Base-by-base conservation (phyloP, 768 basidiomycete genomes). In the Rhodotorula toruloides region DNA sequence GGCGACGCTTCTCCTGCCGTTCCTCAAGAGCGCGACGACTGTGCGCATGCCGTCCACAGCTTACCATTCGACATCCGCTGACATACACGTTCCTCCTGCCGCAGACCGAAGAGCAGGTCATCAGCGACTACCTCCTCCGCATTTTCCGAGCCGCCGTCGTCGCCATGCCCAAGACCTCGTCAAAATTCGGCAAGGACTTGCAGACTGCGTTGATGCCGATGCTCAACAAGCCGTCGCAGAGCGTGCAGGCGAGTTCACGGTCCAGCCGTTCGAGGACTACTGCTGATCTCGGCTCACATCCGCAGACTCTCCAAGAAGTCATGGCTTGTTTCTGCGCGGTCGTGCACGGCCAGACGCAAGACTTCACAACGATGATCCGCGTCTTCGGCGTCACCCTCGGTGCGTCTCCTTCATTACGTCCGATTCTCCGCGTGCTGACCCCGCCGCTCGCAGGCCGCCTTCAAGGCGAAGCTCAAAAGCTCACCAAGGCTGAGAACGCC, bases 271-370 rank as follows among this genome's bases (percentile, higher is more conserved):
- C 42, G 12, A 48, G 19, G 6, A n/a, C 17, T 42, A 21, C 11
- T 19, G 32, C 49, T 34, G 14, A 21, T 11, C 21, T 29, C 27
- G 29, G 22, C 13, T 27, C n/a, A 3, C n/a, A 16, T 58, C 25
- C 48, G 3, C 69, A 92, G 88, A 86, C 88, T 29, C 77, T 98
- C 39, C 91, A 93, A 79, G 96, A 97, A 77, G 85, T 86, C 19
- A 88, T 98, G 21, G 90, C 90, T 1, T 97, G 93, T 71, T 86
- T 94, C 80, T 94, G 92, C 75, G 83, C 84, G 0, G 88, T 89
- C 2, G 87, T 93, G 2, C 85, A 86, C 56, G 79, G 89, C 71
- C 81, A 98, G 25, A 97, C 96, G 0, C 88, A 90, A 65, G 91
- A 97, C 71, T 94, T 87, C 72, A 79, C 79, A 22, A 83, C 86